These are phyloP conservation scores for Stylonectria norvegica DNA, from an alignment of 2,329 filamentous ascomycete genomes.

Conservation along the genomic window DNA sequence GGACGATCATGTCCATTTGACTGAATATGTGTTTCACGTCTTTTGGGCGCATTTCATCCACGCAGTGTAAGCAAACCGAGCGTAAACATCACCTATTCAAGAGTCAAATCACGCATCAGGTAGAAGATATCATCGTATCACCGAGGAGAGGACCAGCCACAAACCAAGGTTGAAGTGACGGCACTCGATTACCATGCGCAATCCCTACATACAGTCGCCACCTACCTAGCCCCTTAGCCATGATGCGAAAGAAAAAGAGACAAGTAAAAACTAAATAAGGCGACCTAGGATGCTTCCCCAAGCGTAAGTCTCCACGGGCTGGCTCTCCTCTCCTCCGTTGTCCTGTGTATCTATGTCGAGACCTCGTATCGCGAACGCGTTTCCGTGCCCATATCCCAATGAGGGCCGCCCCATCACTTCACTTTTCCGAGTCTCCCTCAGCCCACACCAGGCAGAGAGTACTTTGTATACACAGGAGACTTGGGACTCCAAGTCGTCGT, in stretches of 20 bases:
- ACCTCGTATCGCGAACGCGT: constrained; percentile 18
- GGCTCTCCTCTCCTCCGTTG: constrained; percentile 6
- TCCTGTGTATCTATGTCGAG: constrained; percentile 13
- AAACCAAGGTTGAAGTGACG: constrained; percentile 13
- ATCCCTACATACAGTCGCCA: constrained; percentile 31
- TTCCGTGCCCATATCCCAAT: constrained; percentile 21
- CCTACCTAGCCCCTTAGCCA: constrained; percentile 17
- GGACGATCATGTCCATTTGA: no score
- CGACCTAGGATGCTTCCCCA: constrained; percentile 26
- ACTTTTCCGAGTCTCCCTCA: constrained; percentile 11
- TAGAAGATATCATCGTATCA: no score
- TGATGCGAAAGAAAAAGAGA: constrained; percentile 21
- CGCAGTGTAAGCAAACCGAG: no score
- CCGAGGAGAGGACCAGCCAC: no score
- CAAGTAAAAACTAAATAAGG: constrained; percentile 30
- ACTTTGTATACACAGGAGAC: constrained; percentile 25
- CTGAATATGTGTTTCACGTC: no score
- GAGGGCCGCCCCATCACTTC: constrained; percentile 20
- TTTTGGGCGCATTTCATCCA: no score
- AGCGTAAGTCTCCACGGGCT: constrained; percentile 14
- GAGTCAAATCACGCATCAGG: no score
- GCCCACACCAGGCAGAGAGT: constrained; percentile 4
- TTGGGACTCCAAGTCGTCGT: constrained; percentile 15
- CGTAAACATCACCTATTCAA: no score
- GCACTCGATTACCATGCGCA: constrained; percentile 30